Base-by-base conservation (phyloP, 176 grass and related monocot species). In the barley (Hordeum vulgare) region DNA sequence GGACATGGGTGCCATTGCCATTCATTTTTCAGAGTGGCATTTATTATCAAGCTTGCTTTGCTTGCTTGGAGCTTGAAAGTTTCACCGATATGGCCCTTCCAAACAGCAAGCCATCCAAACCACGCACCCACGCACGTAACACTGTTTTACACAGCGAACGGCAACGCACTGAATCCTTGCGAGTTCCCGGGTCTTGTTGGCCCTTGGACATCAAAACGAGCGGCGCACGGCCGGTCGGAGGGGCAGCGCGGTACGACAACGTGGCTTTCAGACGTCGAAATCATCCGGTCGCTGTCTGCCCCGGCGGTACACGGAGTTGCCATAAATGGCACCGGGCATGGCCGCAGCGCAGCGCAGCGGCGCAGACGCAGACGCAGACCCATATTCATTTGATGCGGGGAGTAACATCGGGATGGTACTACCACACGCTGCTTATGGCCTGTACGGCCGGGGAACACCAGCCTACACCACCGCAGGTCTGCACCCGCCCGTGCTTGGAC, bases 261-360 rank as follows among this genome's bases (percentile, higher is more conserved):
- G 26, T 47, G 36, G 25, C 80, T 39, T 66, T 86, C 85, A 67
- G 70, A 74, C 35, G 69, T 80, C 77, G 31, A 74, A 74, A 64
- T 86, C 84, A 80, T 31, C 63, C 8, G 58, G 58, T 28, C 14
- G 65, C 54, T 61, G 17, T 63, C 26, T 15, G n/a, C 29, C 29
- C 28, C 29, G 14, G 59, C 26, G 68, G 68, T 80, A 67, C 85
- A 81, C 4, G 66, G 44, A 39, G 25, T 81, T 86, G 85, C 69
- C 85, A 75, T 86, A 86, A 81, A 86, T 75, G 85, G 71, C 51
- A 41, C 80, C 31, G 25, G 12, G 66, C 15, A 71, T 37, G 47
- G 71, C 74, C 57, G 49, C 74, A 3, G 14, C 56, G 8, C 64
- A 4, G 31, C 57, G 49, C 74, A 3, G 14, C 56, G 8, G 31